These are phyloP conservation scores for Jatropha curcas DNA, from an alignment of 345 rosid species.

Conservation along the genomic window DNA sequence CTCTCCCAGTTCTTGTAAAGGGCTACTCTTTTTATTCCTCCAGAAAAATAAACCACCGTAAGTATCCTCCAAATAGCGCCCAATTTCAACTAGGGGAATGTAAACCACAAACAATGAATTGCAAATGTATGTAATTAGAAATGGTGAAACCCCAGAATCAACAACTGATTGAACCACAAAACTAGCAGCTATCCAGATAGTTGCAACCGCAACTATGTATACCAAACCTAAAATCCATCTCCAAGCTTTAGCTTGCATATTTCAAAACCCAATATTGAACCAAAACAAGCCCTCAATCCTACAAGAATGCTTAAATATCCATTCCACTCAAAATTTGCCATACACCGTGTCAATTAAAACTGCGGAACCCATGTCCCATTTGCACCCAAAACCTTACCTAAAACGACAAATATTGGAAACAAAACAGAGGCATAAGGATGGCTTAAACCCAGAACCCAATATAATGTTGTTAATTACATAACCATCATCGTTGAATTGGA, in stretches of 20 bases:
- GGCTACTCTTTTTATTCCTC: slow-evolving; percentile 45
- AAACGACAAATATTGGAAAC: neutral
- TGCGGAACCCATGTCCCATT: slow-evolving; percentile 7
- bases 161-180: slow-evolving; percentile 92
- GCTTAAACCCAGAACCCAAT: slow-evolving; percentile 10
- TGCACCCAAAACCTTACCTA: slow-evolving; percentile 3
- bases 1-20: slow-evolving; percentile 45
- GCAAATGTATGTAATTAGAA: slow-evolving; percentile 88
- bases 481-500: neutral
- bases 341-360: neutral
- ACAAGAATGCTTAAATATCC: slow-evolving; percentile 21
- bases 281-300: neutral
- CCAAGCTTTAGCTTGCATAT: slow-evolving; percentile 59
- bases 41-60: slow-evolving; percentile 68
- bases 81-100: slow-evolving; percentile 73
- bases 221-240: slow-evolving; percentile 76
- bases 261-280: slow-evolving; percentile 26
- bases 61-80: slow-evolving; percentile 66
- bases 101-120: slow-evolving; percentile 83
- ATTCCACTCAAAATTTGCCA: slow-evolving; percentile 9
- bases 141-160: slow-evolving; percentile 88
- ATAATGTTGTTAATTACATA: slow-evolving; percentile 1
- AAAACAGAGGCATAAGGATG: neutral
- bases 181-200: slow-evolving; percentile 94
- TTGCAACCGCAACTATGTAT: slow-evolving; percentile 80